Percentiles rank a stretch among this genome's conserved stretches.
Evolutionary conservation across 176 grass and related monocot species (phyloP).

Genomic region (Lolium perenne): DNA sequence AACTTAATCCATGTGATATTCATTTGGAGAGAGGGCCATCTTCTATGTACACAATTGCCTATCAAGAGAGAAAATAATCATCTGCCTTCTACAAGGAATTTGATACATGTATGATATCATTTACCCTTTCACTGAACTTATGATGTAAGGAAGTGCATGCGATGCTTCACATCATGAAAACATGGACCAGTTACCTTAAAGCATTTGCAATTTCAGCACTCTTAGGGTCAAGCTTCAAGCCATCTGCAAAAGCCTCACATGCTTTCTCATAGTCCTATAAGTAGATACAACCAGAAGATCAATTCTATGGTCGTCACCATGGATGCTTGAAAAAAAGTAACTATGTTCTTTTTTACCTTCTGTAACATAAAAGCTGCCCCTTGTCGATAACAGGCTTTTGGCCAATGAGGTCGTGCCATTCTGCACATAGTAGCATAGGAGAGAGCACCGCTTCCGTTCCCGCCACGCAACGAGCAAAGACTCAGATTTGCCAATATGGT

Average conservation of each 20-base stretch:
- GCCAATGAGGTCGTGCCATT: neutral
- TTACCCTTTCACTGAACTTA: neutral
- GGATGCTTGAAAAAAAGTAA: neutral
- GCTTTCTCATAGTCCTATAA: neutral
- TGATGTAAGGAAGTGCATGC: neutral
- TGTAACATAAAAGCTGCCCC: neutral
- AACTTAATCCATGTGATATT: neutral
- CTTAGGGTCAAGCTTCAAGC: neutral
- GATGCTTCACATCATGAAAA: neutral
- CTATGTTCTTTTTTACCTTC: slow-evolving; percentile 1
- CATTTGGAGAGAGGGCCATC: neutral
- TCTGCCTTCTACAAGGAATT: too few species aligned
- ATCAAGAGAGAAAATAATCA: neutral
- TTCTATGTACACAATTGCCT: neutral
- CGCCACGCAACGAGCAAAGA: neutral
- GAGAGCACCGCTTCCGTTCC: neutral
- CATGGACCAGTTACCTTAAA: neutral
- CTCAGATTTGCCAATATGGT: neutral
- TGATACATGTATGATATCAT: neutral
- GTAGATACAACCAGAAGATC: neutral
- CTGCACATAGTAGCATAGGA: neutral
- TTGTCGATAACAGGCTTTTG: neutral
- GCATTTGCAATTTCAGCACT: neutral
- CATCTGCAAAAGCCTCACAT: neutral
- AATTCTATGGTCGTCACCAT: neutral